phyloP scores from a whole-genome alignment of 495 filamentous ascomycete species.

The Aspergillus campestris region DNA sequence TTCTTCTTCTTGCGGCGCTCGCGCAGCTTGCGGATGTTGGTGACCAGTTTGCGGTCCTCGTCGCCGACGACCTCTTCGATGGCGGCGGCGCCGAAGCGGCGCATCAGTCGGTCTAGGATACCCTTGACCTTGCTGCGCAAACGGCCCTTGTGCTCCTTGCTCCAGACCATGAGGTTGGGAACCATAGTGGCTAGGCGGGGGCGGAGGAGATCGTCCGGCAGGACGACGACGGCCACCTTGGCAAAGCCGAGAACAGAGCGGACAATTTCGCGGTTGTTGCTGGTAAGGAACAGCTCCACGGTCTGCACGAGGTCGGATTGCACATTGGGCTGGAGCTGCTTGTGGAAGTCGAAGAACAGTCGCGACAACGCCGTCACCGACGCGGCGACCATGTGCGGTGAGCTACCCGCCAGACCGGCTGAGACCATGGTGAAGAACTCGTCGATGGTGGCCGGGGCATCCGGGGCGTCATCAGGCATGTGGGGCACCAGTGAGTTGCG shows the following conservation, averaged over 20 bases:
- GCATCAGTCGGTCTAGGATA: conserved; percentile 86
- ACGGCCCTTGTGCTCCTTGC: conserved; percentile 93
- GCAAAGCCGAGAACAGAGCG: conserved; percentile 87
- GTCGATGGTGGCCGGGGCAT: conserved; percentile 68
- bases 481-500: conserved; percentile 75
- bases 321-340: conserved; percentile 46
- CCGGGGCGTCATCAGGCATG: conserved; percentile 73
- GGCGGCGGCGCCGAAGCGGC: conserved; percentile 73
- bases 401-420: conserved; percentile 81
- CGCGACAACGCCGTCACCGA: conserved; percentile 87
- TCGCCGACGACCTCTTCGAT: conserved; percentile 68
- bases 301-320: conserved; percentile 78
- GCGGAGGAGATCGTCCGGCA: conserved; percentile 66
- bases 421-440: conserved; percentile 98
- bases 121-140: conserved; percentile 96
- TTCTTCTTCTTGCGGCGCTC: conserved; percentile 82
- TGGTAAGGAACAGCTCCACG: conserved; percentile 87
- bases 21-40: conserved; percentile 87
- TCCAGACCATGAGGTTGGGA: conserved; percentile 89
- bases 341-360: conserved; percentile 80
- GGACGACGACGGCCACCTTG: conserved; percentile 84
- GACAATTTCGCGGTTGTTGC: conserved; percentile 93
- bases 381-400: conserved; percentile 92
- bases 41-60: conserved; percentile 78
- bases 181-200: conserved; percentile 66